Conservation (phyloP, 176 grass and related monocot species). For the Triticum urartu region DNA sequence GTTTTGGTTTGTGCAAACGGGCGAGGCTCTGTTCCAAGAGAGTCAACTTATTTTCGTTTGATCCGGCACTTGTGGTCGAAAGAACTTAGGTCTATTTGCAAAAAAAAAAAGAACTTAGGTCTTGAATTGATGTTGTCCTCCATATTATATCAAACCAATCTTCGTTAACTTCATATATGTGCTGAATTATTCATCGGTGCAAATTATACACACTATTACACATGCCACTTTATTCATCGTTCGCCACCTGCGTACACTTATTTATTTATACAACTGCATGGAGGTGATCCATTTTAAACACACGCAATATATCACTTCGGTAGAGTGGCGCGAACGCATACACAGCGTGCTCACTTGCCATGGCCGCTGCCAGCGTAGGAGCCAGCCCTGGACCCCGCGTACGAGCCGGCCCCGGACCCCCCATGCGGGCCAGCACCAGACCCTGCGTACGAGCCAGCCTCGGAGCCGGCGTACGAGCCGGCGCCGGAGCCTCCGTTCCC, state of each 20-base stretch:
- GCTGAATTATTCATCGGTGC: not conserved
- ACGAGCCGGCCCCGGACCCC: constrained; percentile 27
- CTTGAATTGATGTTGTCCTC: too few species aligned
- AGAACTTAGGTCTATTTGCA: too few species aligned
- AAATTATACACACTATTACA: constrained; percentile 14
- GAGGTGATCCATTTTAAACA: not conserved
- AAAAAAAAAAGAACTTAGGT: too few species aligned
- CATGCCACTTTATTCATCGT: constrained; percentile 8
- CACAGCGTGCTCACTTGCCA: constrained; percentile 28
- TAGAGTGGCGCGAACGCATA: not conserved
- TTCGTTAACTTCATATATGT: not conserved
- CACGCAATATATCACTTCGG: not conserved
- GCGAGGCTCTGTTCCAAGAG: too few species aligned
- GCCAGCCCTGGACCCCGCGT: constrained; percentile 30
- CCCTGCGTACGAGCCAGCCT: constrained; percentile 7
- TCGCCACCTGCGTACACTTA: not conserved
- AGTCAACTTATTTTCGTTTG: too few species aligned
- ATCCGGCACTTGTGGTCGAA: too few species aligned
- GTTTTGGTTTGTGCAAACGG: too few species aligned
- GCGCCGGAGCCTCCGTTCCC: not conserved
- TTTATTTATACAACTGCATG: constrained; percentile 1
- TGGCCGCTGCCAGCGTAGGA: constrained; percentile 41
- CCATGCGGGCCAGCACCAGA: not conserved
- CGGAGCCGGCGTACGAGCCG: not conserved
- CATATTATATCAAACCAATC: not conserved